Evolutionary conservation across 495 filamentous ascomycete species (phyloP).

Genomic region (Penicillium roqueforti): DNA sequence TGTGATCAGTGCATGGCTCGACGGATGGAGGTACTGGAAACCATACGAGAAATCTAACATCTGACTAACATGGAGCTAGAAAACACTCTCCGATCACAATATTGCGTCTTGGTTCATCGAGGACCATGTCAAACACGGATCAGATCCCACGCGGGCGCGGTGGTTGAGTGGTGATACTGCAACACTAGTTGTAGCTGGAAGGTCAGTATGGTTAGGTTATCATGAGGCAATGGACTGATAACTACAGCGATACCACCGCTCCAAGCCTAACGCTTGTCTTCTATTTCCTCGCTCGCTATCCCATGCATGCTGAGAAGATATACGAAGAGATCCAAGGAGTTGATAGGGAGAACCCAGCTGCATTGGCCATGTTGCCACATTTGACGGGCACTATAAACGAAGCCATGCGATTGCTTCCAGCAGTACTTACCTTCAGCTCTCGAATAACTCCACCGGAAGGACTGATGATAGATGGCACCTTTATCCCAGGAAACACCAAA

Average conservation of each 20-base stretch:
- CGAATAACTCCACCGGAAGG: conserved; percentile 45
- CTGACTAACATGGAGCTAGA: not conserved
- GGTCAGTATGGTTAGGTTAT: conserved; percentile 15
- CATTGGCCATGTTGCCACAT: conserved; percentile 9
- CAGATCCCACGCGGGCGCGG: conserved; percentile 8
- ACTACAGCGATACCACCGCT: conserved; percentile 28
- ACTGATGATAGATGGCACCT: conserved; percentile 41
- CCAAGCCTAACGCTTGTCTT: conserved; percentile 28
- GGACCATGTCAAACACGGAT: conserved; percentile 16
- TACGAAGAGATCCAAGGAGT: conserved; percentile 10
- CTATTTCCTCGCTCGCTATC: conserved; percentile 33
- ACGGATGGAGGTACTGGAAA: conserved; percentile 18
- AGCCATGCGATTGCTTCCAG: conserved; percentile 42
- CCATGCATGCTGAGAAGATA: conserved; percentile 17
- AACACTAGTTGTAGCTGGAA: conserved; percentile 36
- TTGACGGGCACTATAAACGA: conserved; percentile 49
- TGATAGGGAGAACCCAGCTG: not conserved
- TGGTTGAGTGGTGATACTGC: conserved; percentile 30
- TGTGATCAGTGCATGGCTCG: conserved; percentile 32
- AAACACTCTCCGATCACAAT: conserved; percentile 12
- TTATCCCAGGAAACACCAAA: conserved; percentile 44
- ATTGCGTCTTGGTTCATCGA: conserved; percentile 36
- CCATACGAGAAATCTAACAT: too few relatives aligned
- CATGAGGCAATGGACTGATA: not conserved
- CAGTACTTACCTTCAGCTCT: conserved; percentile 27